Percentiles rank a stretch among this genome's conserved stretches.
Evolutionary conservation across 163 green algal species (phyloP).

Genomic region (Volvox carteri): DNA sequence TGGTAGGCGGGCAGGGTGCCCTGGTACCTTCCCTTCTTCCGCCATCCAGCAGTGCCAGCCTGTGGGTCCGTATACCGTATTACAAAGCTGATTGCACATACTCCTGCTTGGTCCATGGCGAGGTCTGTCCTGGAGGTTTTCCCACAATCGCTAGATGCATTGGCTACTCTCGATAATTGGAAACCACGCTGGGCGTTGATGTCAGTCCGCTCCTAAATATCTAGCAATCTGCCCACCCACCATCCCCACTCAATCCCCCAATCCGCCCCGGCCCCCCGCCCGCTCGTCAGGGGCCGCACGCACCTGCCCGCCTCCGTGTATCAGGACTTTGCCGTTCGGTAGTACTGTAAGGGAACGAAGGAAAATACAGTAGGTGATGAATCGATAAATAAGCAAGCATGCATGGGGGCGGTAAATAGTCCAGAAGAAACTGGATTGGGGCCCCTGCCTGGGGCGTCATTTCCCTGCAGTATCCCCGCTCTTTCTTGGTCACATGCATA

Average conservation of each 20-base stretch:
- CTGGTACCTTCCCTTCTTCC: not conserved
- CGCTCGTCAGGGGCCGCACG: too few relatives aligned
- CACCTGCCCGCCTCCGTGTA: constrained; percentile 23
- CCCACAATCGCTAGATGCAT: not conserved
- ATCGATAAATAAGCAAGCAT: not conserved
- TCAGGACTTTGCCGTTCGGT: constrained; percentile 24
- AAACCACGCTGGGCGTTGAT: not conserved
- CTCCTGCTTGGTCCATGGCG: not conserved
- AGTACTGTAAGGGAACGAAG: not conserved
- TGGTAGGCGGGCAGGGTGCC: not conserved
- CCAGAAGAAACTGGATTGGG: not conserved
- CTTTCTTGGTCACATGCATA: not conserved
- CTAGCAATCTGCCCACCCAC: not conserved
- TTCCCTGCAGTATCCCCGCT: not conserved
- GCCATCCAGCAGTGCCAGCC: not conserved
- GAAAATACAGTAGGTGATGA: not conserved
- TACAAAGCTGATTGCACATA: not conserved
- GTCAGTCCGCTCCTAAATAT: not conserved
- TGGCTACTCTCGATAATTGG: not conserved
- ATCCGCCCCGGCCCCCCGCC: too few relatives aligned
- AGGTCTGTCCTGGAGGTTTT: not conserved
- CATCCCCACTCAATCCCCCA: too few relatives aligned
- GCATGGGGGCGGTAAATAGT: not conserved
- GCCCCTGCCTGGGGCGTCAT: not conserved
- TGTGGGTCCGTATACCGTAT: not conserved